Evolutionary conservation across 768 basidiomycete species (phyloP).

Genomic region (Mycena leptocephala): DNA sequence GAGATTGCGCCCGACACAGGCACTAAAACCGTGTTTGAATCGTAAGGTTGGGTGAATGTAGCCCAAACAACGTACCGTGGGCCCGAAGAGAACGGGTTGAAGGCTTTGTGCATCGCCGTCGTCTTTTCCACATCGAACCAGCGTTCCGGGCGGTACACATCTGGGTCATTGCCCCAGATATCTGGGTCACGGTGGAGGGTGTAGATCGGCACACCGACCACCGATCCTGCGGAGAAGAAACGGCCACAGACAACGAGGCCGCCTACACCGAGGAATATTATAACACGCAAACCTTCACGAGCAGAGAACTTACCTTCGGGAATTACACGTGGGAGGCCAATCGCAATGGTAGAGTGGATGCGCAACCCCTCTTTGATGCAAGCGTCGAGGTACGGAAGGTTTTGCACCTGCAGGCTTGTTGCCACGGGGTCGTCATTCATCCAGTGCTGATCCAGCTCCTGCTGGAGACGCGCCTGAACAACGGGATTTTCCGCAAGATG

Average conservation of each 20-base stretch:
- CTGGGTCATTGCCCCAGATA: constrained; percentile 87
- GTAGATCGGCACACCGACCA: constrained; percentile 87
- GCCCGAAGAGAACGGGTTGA: constrained; percentile 91
- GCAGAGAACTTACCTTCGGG: too few relatives aligned
- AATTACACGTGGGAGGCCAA: constrained; percentile 89
- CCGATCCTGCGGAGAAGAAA: constrained; percentile 79
- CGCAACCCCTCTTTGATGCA: constrained; percentile 91
- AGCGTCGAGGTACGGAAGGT: constrained; percentile 87
- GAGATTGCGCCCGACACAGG: constrained; percentile 90
- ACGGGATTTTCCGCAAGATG: too few relatives aligned
- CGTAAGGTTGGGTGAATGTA: too few relatives aligned
- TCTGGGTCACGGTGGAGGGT: constrained; percentile 82
- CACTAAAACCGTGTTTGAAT: too few relatives aligned
- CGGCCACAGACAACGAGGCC: constrained; percentile 75
- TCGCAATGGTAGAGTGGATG: constrained; percentile 85
- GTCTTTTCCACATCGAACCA: constrained; percentile 82
- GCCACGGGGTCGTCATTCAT: too few relatives aligned
- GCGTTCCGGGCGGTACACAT: constrained; percentile 84
- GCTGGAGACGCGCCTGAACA: too few relatives aligned
- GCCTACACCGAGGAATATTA: too few relatives aligned
- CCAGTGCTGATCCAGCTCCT: too few relatives aligned
- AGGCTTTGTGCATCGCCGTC: constrained; percentile 77
- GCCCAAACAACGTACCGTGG: constrained; percentile 72
- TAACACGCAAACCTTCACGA: too few relatives aligned
- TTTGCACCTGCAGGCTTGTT: too few relatives aligned